Evolutionary conservation across 179 eudicot species (phyloP).

Genomic region (Beta corolliflora): DNA sequence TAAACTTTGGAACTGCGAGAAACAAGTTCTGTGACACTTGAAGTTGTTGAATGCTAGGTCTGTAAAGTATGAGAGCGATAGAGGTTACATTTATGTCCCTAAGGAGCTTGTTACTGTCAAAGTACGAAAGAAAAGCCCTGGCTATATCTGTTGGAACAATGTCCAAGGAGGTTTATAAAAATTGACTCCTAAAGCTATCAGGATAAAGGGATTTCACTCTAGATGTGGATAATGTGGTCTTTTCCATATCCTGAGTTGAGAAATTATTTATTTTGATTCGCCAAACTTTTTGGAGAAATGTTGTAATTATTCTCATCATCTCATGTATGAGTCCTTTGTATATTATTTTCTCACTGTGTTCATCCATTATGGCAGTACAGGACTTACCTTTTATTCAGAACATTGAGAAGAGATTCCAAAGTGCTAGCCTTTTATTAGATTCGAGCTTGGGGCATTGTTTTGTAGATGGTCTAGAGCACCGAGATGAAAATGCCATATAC

Average conservation of each 20-base stretch:
- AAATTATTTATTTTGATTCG: background rate
- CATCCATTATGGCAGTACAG: slow-evolving; percentile 83
- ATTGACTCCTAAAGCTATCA: background rate
- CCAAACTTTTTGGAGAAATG: no score
- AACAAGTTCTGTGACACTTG: no score
- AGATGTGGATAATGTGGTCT: background rate
- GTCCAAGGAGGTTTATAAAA: background rate
- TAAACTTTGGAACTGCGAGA: background rate
- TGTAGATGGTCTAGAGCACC: slow-evolving; percentile 85
- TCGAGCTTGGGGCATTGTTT: slow-evolving; percentile 94
- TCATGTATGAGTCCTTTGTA: slow-evolving; percentile 5
- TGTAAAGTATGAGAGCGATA: background rate
- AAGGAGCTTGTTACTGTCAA: background rate
- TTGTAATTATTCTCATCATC: background rate
- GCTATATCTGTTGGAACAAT: background rate
- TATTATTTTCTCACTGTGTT: slow-evolving; percentile 34
- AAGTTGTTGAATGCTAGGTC: background rate
- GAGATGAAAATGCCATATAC: slow-evolving; percentile 85
- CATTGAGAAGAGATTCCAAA: slow-evolving; percentile 92
- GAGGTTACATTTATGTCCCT: background rate
- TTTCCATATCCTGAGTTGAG: background rate
- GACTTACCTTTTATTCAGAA: slow-evolving; percentile 94
- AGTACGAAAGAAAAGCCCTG: background rate
- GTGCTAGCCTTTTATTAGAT: slow-evolving; percentile 72
- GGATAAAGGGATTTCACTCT: background rate